Evolutionary conservation across 2,329 filamentous ascomycete genomes (phyloP), one percentile per base, ranked within the genome.

Genomic region (Aureobasidium sp.): DNA sequence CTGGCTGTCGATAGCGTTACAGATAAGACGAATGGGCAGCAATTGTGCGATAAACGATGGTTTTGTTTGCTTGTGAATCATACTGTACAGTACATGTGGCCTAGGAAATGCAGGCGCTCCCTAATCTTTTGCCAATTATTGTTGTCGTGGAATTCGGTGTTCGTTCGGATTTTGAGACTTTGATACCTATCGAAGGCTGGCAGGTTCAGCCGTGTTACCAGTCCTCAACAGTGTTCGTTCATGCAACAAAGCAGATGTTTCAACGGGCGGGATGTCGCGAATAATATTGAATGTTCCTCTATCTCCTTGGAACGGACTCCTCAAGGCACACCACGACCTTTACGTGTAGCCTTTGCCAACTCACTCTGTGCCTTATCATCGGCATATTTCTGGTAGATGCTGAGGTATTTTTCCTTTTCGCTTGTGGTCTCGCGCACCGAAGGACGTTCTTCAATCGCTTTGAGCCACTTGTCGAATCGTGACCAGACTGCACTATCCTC

Each of bases 391-490:
- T 79, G 73, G 72, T 91, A 92, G 16, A 88, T 86, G 10, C 82
- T 79, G 63, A 89, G 71, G 70, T 91, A 91, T 68, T 84, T 75
- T 64, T 87, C 82, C 59, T 79, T 81, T 21, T 86, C 85, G 68
- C 88, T 91, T 74, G 81, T 83, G 0, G 87, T 92, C 65, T 85
- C 81, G 69, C 76, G 77, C 0, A 91, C 81, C 67, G 86, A 91
- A 68, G 81, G 76, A 63, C 86, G 80, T 6, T 74, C 71, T 61
- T 81, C 74, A 4, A 89, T 75, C 0, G 85, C 87, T 60, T 78
- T 76, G 34, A 81, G 73, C 87, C 87, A 93, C 58, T 70, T 77
- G 67, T 80, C 76, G 84, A 87, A 92, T 51, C 88, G 77, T 45
- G 68, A 72, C 89, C 87, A 91, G 2, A 80, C 69, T 39, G 71